Evolutionary conservation across 179 eudicot genomes (phyloP), one percentile per base, ranked within the genome.

Genomic region (Amaranthus tricolor): DNA sequence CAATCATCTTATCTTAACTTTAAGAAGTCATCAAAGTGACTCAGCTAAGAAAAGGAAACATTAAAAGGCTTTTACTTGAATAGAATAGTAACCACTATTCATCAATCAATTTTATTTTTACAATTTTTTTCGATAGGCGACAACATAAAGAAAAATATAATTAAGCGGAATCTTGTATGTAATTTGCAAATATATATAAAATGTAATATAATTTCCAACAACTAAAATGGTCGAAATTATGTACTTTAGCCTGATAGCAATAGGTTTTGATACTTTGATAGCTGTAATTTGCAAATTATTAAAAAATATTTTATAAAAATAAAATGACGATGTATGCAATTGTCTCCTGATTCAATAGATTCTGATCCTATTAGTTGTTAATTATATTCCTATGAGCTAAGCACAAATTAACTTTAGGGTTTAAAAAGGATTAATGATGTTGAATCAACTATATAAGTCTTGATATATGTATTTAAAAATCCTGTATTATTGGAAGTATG

Each of bases 1-100:
- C 66, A 13, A 62, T 40, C 15, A 62, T 62, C 66, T 43, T 62
- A 62, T 62, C 66, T 43, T 62, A 31, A 40, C 66, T 62, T 62
- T 14, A 10, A 2, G 49, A 5, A 62, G 49, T 62, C 66, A 43
- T 62, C 66, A 31, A 40, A 31, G 47, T 40, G n/a, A 40, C 48
- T 62, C 66, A 62, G 47, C 66, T 12, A 24, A 12, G 45, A 13
- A 15, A 62, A 31, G n/a, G 66, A 11, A 31, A 31, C 12, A 61
- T 61, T 31, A 31, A 31, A 31, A 31, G 3, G 31, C 40, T 31
- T 2, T 31, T 31, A 31, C 40, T 31, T 31, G 3, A 31, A 31
- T 31, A 31, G 3, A 31, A 31, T 31, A 31, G 3, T 31, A 31
- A 31, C 2, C 40, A 31, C 4, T 2, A 4, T 31, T 31, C 40